Base-by-base conservation (phyloP, 805 yeast species). In the Cyberlindnera galapagoensis region DNA sequence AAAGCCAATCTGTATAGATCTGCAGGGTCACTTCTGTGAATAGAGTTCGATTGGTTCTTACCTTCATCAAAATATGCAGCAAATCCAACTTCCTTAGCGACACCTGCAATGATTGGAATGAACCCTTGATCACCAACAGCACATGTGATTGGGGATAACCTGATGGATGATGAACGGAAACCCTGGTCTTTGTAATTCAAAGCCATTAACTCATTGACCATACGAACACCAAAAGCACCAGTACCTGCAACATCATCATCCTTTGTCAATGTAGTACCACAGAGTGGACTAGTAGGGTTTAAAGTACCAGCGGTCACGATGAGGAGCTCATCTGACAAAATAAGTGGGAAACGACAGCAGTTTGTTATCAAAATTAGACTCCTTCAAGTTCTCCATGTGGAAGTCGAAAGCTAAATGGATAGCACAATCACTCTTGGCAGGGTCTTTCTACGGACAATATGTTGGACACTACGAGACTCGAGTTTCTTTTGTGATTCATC, bases 51-150 rank as follows among this genome's bases (percentile, higher is more conserved):
- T 6, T 24, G 31, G 33, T 47, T 52, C 10, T 39, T 34, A 14
- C 60, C 63, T 20, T 53, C 60, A 9, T 65, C 70, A 6, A 59
- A 44, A 43, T 56, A 62, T 10, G 52, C 35, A 6, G 61, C 54
- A 12, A 47, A 46, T 1, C 58, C 58, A 5, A 38, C 23, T 32
- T 56, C 42, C 33, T 60, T 47, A 8, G 65, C 52, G 21, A 58
- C 40, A 3, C 52, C 52, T 4, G 42, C 30, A 8, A 51, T 27
- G 7, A 19, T 9, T 3, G 54, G 42, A 18, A 56, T 21, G 23
- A 60, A 60, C 2, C 44, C 58, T 2, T 12, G 4, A 30, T 56
- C 61, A 2, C 44, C 49, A 10, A 31, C 43, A 14, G 54, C 68
- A 40, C 61, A 67, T 19, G 56, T 62, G 8, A 55, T 39, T 18